Evolutionary conservation across 1,284 basidiomycete genomes (phyloP).

Genomic region (Abortiporus biennis): DNA sequence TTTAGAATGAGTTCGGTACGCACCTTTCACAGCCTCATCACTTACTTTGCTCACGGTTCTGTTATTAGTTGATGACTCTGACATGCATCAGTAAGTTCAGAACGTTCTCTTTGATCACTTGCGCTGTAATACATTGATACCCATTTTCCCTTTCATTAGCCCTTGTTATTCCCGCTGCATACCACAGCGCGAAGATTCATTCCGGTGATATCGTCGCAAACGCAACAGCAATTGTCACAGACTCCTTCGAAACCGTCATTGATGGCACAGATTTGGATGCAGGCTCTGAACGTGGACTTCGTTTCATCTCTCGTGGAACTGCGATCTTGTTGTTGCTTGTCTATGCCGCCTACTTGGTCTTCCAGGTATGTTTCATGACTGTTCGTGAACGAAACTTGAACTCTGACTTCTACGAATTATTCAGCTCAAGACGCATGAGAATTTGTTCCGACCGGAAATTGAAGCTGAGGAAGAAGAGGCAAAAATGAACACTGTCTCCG

Average conservation of each 20-base stretch:
- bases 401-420: background rate
- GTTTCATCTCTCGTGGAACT: slow-evolving; percentile 81
- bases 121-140: too few relatives aligned
- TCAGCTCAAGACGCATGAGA: slow-evolving; percentile 33
- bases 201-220: slow-evolving; percentile 13
- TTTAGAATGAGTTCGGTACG: slow-evolving; percentile 58
- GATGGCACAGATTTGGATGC: slow-evolving; percentile 21
- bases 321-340: slow-evolving; percentile 77
- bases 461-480: slow-evolving; percentile 34
- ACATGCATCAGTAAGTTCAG: slow-evolving; percentile 71
- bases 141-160: too few relatives aligned
- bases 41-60: too few relatives aligned
- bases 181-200: slow-evolving; percentile 45
- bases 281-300: slow-evolving; percentile 45
- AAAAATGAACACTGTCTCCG: slow-evolving; percentile 66
- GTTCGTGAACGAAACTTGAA: too few relatives aligned
- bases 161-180: slow-evolving; percentile 89
- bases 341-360: slow-evolving; percentile 77
- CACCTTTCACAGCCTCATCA: slow-evolving; percentile 10
- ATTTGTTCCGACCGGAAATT: too few relatives aligned
- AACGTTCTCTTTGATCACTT: background rate
- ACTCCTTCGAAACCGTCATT: slow-evolving; percentile 8
- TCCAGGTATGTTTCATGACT: slow-evolving; percentile 47
- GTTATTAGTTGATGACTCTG: slow-evolving; percentile 74
- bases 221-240: slow-evolving; percentile 8